Conservation (phyloP, 768 basidiomycete species). For the Lepiota venenata region DNA sequence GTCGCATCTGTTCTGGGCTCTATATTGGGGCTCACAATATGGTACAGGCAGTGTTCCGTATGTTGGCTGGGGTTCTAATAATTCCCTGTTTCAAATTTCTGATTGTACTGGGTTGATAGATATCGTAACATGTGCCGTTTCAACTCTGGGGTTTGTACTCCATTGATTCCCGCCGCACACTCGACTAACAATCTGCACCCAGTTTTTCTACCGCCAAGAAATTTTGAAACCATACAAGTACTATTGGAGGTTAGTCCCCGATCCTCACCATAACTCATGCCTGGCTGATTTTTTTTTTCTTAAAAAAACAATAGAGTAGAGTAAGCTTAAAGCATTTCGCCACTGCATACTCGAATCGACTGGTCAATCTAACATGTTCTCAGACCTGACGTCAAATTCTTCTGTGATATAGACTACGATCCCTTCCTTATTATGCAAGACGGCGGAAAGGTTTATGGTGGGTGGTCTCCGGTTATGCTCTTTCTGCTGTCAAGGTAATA, state of each 20-base stretch:
- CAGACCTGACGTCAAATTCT: conserved; percentile 84
- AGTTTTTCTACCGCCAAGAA: conserved; percentile 89
- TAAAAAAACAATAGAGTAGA: conserved; percentile 43
- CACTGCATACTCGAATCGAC: neutral
- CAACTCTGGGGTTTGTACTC: conserved; percentile 77
- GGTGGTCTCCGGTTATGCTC: conserved; percentile 9
- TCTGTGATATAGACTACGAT: conserved; percentile 85
- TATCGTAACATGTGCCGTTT: conserved; percentile 98
- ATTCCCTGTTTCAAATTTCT: neutral
- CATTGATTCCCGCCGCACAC: neutral
- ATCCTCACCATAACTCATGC: neutral
- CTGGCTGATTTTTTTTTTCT: neutral
- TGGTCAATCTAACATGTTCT: neutral
- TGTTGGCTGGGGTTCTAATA: conserved; percentile 23
- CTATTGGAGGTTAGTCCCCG: conserved; percentile 63
- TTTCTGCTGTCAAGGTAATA: conserved; percentile 13
- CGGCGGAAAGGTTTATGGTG: conserved; percentile 81
- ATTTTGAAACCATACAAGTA: conserved; percentile 78
- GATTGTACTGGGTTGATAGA: conserved; percentile 19
- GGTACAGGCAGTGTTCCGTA: conserved; percentile 71
- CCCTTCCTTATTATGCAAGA: conserved; percentile 90
- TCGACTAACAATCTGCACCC: neutral
- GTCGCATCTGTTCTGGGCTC: conserved; percentile 11
- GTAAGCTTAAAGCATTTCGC: conserved; percentile 25
- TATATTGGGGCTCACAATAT: conserved; percentile 6